Conservation (phyloP, 2,329 filamentous ascomycete species). For the Fusarium pininemorale region DNA sequence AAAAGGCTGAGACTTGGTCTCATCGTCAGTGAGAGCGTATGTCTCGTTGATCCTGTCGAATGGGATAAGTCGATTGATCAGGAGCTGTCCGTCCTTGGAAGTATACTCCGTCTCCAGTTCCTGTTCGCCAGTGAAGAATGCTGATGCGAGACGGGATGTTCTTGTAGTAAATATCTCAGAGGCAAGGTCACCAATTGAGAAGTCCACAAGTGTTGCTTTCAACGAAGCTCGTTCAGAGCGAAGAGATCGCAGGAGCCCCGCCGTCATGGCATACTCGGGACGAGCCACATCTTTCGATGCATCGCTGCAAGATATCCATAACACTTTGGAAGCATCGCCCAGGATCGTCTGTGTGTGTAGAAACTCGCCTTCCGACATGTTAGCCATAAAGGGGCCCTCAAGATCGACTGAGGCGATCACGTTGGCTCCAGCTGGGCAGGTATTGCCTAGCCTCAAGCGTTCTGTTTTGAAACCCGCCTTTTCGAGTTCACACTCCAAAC, state of each 20-base stretch:
- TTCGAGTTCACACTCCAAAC: background rate
- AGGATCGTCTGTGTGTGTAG: background rate
- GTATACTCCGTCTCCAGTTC: background rate
- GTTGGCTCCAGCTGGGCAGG: background rate
- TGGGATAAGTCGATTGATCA: background rate
- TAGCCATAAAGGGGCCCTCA: background rate
- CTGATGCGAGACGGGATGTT: background rate
- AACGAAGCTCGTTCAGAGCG: background rate
- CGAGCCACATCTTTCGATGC: rapidly evolving
- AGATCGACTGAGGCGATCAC: background rate
- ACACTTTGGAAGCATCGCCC: background rate
- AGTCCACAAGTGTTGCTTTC: background rate
- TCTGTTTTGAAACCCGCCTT: background rate
- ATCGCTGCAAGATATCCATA: background rate
- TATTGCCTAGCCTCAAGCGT: background rate
- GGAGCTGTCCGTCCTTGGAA: background rate
- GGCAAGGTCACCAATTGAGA: background rate
- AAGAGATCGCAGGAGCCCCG: background rate
- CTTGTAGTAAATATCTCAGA: background rate
- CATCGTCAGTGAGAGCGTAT: background rate
- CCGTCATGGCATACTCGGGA: background rate
- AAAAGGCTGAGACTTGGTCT: background rate
- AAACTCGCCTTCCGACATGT: background rate
- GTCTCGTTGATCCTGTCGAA: background rate
- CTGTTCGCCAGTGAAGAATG: background rate